phyloP scores from a whole-genome alignment of 768 basidiomycete species.

The Amylocystis lapponica region DNA sequence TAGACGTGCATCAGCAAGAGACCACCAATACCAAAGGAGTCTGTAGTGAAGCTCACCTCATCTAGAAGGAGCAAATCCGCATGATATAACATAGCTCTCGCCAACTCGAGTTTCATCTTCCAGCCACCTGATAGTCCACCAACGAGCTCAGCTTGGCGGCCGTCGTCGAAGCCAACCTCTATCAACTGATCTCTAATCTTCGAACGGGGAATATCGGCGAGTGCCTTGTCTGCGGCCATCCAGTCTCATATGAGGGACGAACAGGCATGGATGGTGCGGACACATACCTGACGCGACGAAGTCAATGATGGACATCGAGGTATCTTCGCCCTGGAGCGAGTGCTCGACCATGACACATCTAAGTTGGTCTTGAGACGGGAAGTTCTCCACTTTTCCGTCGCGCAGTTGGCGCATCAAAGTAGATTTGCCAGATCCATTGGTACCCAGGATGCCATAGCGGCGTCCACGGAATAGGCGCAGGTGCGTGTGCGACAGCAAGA shows the following conservation, averaged over 20 bases:
- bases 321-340: slow-evolving; percentile 91
- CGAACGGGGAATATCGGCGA: slow-evolving; percentile 53
- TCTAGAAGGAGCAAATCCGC: slow-evolving; percentile 82
- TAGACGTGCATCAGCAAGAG: no score
- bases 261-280: slow-evolving; percentile 3
- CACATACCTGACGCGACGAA: slow-evolving; percentile 79
- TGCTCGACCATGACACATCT: slow-evolving; percentile 97
- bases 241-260: no score
- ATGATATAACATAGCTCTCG: slow-evolving; percentile 94
- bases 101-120: slow-evolving; percentile 99
- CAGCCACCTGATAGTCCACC: slow-evolving; percentile 93
- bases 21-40: slow-evolving; percentile 8
- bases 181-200: slow-evolving; percentile 75
- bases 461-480: slow-evolving; percentile 85
- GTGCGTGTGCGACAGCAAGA: slow-evolving; percentile 90
- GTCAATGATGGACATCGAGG: slow-evolving; percentile 73
- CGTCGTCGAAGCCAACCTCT: slow-evolving; percentile 90
- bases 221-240: slow-evolving; percentile 62
- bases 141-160: slow-evolving; percentile 77
- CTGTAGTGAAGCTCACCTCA: slow-evolving; percentile 44
- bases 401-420: slow-evolving; percentile 94
- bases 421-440: slow-evolving; percentile 95
- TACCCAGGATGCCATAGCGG: slow-evolving; percentile 91
- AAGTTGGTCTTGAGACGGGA: slow-evolving; percentile 82
- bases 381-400: slow-evolving; percentile 94